Evolutionary conservation across 768 basidiomycete species (phyloP), one percentile per base, ranked within the genome.

Genomic region (Cyathus striatus): DNA sequence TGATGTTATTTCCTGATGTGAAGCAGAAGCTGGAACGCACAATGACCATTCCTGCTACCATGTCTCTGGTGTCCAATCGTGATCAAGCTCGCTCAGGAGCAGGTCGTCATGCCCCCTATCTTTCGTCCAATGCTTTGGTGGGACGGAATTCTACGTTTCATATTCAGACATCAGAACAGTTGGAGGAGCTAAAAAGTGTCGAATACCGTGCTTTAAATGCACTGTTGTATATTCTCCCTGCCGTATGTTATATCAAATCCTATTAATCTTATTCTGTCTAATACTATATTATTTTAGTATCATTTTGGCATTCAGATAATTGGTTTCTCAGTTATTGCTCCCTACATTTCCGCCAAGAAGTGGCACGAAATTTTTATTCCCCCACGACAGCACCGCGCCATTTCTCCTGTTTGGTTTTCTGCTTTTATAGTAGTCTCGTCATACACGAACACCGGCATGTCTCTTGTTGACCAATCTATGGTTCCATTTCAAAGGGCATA

Each of bases 141-240:
- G 88, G 90, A 0, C 75, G 82, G 24, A 95, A 94, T 57, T 90
- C 86, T 3, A 65, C 66, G 2, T 90, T 90, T 50, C 73, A 76
- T 26, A 67, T 61, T 49, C 63, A 95, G 41, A 88, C 83, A 0
- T 72, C 76, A 16, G 90, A 92, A 37, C 87, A 97, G 55, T 66
- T 89, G 51, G 92, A 95, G 50, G 91, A 96, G 59, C 66, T 98
- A 4, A 93, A 93, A 3, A 94, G 95, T 16, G 86, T 96, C 5
- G 95, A 99, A 59, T 98, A 89, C 56, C 76, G 92, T 7, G 88
- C 86, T 10, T 64, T 96, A 49, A 83, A 82, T 34, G 78, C 84
- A 2, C 60, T 96, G 39, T 66, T 92, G 7, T 94, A 88, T 86
- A 76, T 94, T 43, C 79, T 95, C 26, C 75, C 75, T 9, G 58